Evolutionary conservation across 1,284 basidiomycete species (phyloP), one percentile per base, ranked within the genome.

Genomic region (Rhodotorula sp.): DNA sequence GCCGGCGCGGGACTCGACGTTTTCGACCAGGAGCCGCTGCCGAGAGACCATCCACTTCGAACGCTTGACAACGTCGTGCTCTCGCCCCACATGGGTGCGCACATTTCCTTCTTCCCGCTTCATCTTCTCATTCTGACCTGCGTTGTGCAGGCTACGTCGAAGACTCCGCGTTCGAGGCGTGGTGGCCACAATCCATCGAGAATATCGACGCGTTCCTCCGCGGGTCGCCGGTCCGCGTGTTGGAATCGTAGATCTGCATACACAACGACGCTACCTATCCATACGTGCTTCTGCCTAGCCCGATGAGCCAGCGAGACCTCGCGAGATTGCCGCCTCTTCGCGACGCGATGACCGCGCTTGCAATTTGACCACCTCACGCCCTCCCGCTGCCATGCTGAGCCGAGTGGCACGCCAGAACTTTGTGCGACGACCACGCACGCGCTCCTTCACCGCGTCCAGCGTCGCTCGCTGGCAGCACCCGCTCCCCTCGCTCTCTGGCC

Each of bases 1-100:
- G 64, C 71, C 9, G 82, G 80, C 14, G 79, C 77, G 0, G 81
- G 78, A 4, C 55, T 80, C 25, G 81, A 82, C 67, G 88, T 89
- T 0, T 90, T 85, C 77, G 87, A 88, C 57, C 77, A 85, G 50
- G 88, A 89, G 76, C 88, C 88, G 12, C 80, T 90, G 53, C 87
- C 87, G 7, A 73, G 84, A 34, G 84, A 87, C 63, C 86, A 88
- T 77, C 84, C 86, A 0, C 74, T 89, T 56, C 81, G 86, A 56
- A 81, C 80, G 61, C 80, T 86, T 72, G 80, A 84, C 52, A 86
- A 88, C 74, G 84, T 87, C 23, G 87, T 85, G 25, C 79, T 89
- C 60, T 86, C 84, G 17, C 88, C 88, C 0, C 88, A 89, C 77
- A 85, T 84, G 74, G 88, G 85, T 72, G 80, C 82, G 41, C 85